Evolutionary conservation across 2,329 filamentous ascomycete genomes (phyloP), one percentile per base, ranked within the genome.

Genomic region (Aspergillus ochraceus): DNA sequence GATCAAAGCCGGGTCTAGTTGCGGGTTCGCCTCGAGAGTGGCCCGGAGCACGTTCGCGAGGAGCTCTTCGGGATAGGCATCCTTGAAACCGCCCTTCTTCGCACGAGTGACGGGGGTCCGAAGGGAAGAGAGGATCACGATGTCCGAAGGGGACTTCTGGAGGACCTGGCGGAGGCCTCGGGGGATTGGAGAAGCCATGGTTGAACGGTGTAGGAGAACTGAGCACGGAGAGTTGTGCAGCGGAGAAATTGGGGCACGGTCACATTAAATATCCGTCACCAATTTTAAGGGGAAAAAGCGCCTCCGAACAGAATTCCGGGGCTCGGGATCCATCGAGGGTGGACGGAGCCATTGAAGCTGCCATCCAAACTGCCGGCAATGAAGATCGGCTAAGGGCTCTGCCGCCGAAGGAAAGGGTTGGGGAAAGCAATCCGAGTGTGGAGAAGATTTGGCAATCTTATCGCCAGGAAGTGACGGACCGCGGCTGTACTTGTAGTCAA

Each of bases 41-140:
- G 90, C 90, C 73, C 81, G 81, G 60, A 87, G 81, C 60, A 84
- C 82, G 74, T 82, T 72, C 36, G 73, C 84, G 56, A 97, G 89
- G 57, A 97, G 84, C 76, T 97, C 91, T 76, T 97, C 93, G 17
- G 95, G 92, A 79, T 94, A 93, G 52, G 93, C 89, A 74, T 96
- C 90, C 76, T 91, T 91, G 71, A 97, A 87, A 19, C 86, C 84
- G 70, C 93, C 93, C 71, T 91, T 91, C 81, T 92, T 89, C 46
- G 92, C 87, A 64, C 91, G 87, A 61, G 90, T 94, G 65, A 97
- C 84, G 46, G 93, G 90, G 8, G 93, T 97, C 67, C 93, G 91
- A 46, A 97, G 84, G n/a, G 92, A 88, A 20, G 92, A 96, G 68
- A 97, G 87, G 73, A 97, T 90, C 69, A 97, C 91, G 47, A 92